phyloP scores from a whole-genome alignment of 495 filamentous ascomycete species.

The Trichoderma erinaceum region DNA sequence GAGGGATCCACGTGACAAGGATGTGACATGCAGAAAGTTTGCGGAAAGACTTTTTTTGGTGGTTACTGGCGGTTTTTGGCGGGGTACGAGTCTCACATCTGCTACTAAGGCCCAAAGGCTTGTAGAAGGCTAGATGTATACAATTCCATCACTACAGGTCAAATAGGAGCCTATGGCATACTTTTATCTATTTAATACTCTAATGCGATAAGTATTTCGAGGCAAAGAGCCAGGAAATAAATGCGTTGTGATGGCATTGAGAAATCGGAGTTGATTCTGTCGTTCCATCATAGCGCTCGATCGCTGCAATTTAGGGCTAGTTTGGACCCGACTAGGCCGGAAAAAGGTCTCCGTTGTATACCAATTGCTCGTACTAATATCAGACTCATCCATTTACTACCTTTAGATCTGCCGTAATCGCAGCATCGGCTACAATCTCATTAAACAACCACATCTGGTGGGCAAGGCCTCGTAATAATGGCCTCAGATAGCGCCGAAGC shows the following conservation, averaged over 20 bases:
- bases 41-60: neutral
- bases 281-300: neutral
- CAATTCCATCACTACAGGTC: no score
- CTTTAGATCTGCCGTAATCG: neutral
- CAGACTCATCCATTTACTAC: neutral
- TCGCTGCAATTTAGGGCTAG: neutral
- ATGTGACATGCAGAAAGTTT: conserved; percentile 8
- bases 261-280: no score
- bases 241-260: no score
- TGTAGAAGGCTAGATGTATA: no score
- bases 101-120: neutral
- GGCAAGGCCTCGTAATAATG: neutral
- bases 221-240: no score
- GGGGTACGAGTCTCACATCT: no score
- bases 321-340: neutral
- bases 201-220: no score
- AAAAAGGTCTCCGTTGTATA: neutral
- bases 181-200: no score
- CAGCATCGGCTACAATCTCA: neutral
- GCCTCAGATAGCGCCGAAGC: neutral
- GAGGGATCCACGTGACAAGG: conserved; percentile 5
- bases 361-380: neutral
- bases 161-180: no score
- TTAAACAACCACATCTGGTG: neutral
- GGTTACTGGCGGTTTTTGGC: neutral